These are phyloP conservation scores for Xanthoconium purpureum DNA, from an alignment of 768 basidiomycete species.

Conservation along the genomic window DNA sequence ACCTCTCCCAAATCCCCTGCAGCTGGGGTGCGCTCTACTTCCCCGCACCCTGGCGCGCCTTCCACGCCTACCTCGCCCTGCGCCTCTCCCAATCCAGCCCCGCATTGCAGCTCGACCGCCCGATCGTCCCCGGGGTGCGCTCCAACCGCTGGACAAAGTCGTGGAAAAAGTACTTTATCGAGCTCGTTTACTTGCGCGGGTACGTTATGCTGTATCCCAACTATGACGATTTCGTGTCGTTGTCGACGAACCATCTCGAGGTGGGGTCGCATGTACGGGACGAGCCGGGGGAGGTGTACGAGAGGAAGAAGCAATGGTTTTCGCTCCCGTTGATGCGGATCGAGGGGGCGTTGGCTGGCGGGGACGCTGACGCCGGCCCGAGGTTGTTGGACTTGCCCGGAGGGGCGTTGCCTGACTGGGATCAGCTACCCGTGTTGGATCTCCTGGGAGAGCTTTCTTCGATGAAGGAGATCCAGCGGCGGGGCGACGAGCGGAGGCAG, in stretches of 20 bases:
- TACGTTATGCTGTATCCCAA: conserved; percentile 92
- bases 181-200: conserved; percentile 75
- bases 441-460: conserved; percentile 50
- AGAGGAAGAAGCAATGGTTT: conserved; percentile 62
- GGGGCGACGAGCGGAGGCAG: conserved; percentile 33
- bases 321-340: conserved; percentile 64
- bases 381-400: conserved; percentile 60
- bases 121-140: conserved; percentile 70
- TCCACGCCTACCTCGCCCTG: conserved; percentile 71
- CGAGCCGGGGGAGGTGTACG: conserved; percentile 42
- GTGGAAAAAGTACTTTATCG: conserved; percentile 91
- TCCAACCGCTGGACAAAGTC: conserved; percentile 79
- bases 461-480: conserved; percentile 33
- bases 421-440: conserved; percentile 65
- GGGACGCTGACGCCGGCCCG: neutral
- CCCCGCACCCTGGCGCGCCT: conserved; percentile 84
- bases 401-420: conserved; percentile 48
- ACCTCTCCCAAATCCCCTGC: conserved; percentile 84
- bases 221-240: conserved; percentile 62
- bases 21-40: conserved; percentile 94
- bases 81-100: conserved; percentile 52
- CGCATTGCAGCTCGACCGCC: conserved; percentile 28
- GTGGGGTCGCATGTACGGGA: conserved; percentile 75
- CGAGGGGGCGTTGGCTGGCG: conserved; percentile 13
- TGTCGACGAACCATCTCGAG: conserved; percentile 91